Evolutionary conservation across 1,284 basidiomycete genomes (phyloP).

Genomic region (Ceratobasidium sp.): DNA sequence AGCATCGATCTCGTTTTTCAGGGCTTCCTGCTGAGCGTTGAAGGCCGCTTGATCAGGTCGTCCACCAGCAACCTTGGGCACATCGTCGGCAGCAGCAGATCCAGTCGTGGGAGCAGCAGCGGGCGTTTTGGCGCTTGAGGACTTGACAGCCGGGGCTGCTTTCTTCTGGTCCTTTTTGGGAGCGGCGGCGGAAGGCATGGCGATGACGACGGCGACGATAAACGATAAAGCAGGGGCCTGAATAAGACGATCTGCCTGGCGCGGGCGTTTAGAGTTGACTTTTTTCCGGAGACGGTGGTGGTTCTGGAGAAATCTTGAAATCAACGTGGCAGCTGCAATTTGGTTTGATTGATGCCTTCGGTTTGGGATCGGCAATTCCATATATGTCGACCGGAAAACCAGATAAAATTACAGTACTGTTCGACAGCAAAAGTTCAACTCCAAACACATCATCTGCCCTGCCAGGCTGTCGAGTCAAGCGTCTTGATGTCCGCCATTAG

Average conservation of each 20-base stretch:
- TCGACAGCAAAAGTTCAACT: slow-evolving; percentile 20
- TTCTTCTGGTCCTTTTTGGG: slow-evolving; percentile 41
- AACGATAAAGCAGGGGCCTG: slow-evolving; percentile 17
- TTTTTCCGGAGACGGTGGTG: slow-evolving; percentile 24
- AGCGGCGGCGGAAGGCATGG: slow-evolving; percentile 38
- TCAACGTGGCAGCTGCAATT: slow-evolving; percentile 40
- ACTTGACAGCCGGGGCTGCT: slow-evolving; percentile 39
- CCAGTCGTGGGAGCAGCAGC: slow-evolving; percentile 55
- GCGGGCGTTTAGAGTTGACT: slow-evolving; percentile 27
- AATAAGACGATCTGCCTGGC: slow-evolving; percentile 20
- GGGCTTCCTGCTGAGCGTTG: slow-evolving; percentile 80
- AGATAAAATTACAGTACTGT: slow-evolving; percentile 37
- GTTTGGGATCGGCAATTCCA: slow-evolving; percentile 4
- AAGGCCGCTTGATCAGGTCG: slow-evolving; percentile 83
- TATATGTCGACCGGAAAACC: slow-evolving; percentile 12
- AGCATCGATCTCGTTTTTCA: slow-evolving; percentile 83
- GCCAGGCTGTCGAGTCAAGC: background rate
- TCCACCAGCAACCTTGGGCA: slow-evolving; percentile 53
- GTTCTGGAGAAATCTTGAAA: slow-evolving; percentile 35
- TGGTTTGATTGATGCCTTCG: slow-evolving; percentile 1
- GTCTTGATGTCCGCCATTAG: slow-evolving; percentile 52
- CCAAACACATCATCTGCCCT: background rate
- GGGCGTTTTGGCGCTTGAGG: slow-evolving; percentile 46
- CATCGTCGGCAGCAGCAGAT: slow-evolving; percentile 55
- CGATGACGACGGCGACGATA: slow-evolving; percentile 35